Base-by-base conservation (phyloP, 2,329 filamentous ascomycete species). In the Colletotrichum falcatum region DNA sequence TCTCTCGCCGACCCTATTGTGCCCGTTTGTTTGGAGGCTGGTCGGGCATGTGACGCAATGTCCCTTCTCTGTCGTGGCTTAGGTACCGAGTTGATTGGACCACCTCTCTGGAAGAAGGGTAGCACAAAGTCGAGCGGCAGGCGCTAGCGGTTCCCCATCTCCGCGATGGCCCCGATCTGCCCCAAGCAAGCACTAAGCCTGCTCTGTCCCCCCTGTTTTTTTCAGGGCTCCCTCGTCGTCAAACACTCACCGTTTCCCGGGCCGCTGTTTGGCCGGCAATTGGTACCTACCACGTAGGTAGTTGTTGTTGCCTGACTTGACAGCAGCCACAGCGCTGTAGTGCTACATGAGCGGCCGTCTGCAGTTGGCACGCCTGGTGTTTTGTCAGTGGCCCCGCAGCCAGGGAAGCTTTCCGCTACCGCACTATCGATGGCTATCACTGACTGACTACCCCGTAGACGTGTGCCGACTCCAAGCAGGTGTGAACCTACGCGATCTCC, bases 1-100 rank as follows among this genome's bases (percentile, higher is more conserved):
- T 46, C 42, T 46, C 33, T 61, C 14, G 39, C 35, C 23, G 58
- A 35, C 42, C 33, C 33, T 42, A 42, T 23, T 33, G 11, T 59
- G 28, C 28, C 42, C 55, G 55, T 33, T 44, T 37, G 30, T 58
- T 44, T 44, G 67, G 56, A 39, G 46, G 44, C 26, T 66, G 58
- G 58, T 62, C 64, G 67, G 73, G 73, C 73, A 74, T 74, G 73
- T 74, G 73, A 74, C 73, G 73, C 73, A 74, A 74, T 74, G 66
- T 53, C 35, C 44, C 26, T 48, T 46, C 42, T n/a, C 46, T 59
- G 61, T 70, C 49, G 63, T 61, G 63, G 63, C 51, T 58, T 51
- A 58, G 56, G 61, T 66, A 58, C n/a, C n/a, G n/a, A n/a, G 44
- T 62, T 70, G 63, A 64, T 44, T 58, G 66, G 66, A 37, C 62